phyloP scores from a whole-genome alignment of 164 flowering plant species.

The Taxillus chinensis region DNA sequence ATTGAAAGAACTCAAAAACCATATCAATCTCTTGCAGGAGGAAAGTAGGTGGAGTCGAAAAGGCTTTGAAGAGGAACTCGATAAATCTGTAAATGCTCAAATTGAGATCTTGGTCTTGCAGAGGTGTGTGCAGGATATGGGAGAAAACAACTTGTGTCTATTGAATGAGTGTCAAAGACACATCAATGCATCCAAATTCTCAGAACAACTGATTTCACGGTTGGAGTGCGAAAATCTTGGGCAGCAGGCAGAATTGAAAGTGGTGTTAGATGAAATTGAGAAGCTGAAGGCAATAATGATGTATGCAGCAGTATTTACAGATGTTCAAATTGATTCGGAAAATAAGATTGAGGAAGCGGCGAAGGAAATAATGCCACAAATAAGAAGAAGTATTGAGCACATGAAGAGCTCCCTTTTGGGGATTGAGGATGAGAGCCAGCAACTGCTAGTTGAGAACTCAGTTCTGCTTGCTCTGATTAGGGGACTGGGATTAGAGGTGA shows the following conservation, averaged over 20 bases:
- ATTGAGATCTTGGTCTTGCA: slow-evolving; percentile 67
- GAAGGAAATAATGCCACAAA: slow-evolving; percentile 20
- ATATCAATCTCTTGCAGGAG: slow-evolving; percentile 45
- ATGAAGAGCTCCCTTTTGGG: slow-evolving; percentile 26
- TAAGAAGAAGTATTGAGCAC: slow-evolving; percentile 30
- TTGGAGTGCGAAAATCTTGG: slow-evolving; percentile 58
- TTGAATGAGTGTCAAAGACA: slow-evolving; percentile 55
- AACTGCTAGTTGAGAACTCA: slow-evolving; percentile 54
- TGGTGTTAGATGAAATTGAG: slow-evolving; percentile 48
- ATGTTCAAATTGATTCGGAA: slow-evolving; percentile 33
- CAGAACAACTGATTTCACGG: slow-evolving; percentile 49
- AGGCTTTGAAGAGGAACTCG: slow-evolving; percentile 62
- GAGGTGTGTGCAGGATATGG: slow-evolving; percentile 54
- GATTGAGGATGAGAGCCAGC: slow-evolving; percentile 49
- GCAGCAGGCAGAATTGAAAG: slow-evolving; percentile 55
- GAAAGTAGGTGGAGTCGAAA: slow-evolving; percentile 38
- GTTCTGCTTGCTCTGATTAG: slow-evolving; percentile 47
- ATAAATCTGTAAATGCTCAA: slow-evolving; percentile 60
- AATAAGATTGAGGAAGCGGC: slow-evolving; percentile 31
- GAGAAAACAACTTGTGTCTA: slow-evolving; percentile 45
- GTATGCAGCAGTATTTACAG: slow-evolving; percentile 29
- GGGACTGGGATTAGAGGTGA: slow-evolving; percentile 35
- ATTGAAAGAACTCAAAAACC: slow-evolving; percentile 37
- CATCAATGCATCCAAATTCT: slow-evolving; percentile 45
- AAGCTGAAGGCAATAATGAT: slow-evolving; percentile 42